phyloP scores from a whole-genome alignment of 1,284 basidiomycete species.

The Cryptococcus sp. region DNA sequence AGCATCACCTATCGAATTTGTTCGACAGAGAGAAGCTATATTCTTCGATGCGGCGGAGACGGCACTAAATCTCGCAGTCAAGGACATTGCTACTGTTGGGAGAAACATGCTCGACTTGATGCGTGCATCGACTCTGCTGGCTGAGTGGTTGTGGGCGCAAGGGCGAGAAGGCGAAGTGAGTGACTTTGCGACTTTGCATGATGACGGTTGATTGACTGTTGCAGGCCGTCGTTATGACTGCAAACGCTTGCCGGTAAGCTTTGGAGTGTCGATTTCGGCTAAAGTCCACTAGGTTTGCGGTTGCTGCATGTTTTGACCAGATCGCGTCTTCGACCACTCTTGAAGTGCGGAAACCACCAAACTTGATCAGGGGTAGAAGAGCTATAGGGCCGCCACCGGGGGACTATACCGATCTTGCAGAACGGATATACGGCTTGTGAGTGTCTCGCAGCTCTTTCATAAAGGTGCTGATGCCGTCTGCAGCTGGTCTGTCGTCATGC shows the following conservation, averaged over 20 bases:
- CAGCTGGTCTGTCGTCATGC: slow-evolving; percentile 23
- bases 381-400: not conserved
- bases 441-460: not conserved
- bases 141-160: slow-evolving; percentile 13
- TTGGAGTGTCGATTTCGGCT: not conserved
- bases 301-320: slow-evolving; percentile 10
- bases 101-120: slow-evolving; percentile 13
- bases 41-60: slow-evolving; percentile 12
- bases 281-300: slow-evolving; percentile 7
- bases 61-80: slow-evolving; percentile 7
- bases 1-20: slow-evolving; percentile 10
- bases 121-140: slow-evolving; percentile 10
- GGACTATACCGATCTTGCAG: slow-evolving; percentile 18
- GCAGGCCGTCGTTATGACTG: slow-evolving; percentile 9
- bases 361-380: not conserved
- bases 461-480: not conserved
- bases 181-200: not conserved
- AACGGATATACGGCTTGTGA: slow-evolving; percentile 26
- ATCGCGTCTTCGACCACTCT: slow-evolving; percentile 10
- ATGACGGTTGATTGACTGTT: not conserved
- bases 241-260: slow-evolving; percentile 10
- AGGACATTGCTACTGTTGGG: not conserved
- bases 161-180: slow-evolving; percentile 14
- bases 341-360: not conserved
- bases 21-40: slow-evolving; percentile 4